These are phyloP conservation scores for Sporothrix variecibatus DNA, from an alignment of 2,329 filamentous ascomycete genomes.

Conservation along the genomic window DNA sequence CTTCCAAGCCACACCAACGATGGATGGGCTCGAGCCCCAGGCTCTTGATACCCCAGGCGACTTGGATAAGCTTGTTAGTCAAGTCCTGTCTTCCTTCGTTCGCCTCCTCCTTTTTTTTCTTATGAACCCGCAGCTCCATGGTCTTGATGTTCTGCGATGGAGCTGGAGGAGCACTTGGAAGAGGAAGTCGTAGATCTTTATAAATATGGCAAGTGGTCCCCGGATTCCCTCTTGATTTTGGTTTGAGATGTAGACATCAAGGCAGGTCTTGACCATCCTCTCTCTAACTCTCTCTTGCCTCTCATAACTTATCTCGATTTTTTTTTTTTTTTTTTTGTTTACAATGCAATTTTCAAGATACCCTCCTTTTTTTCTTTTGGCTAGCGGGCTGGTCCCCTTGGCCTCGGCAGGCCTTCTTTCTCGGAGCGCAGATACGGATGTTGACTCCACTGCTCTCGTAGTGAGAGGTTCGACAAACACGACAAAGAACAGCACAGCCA, in stretches of 20 bases:
- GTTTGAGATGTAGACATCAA: not conserved
- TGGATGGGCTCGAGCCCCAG: not conserved
- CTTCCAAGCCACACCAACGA: not conserved
- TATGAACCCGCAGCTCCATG: no score
- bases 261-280: not conserved
- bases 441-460: not conserved
- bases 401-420: not conserved
- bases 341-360: not conserved
- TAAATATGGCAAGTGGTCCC: not conserved
- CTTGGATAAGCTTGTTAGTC: no score
- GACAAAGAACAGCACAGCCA: slow-evolving; percentile 21
- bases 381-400: not conserved
- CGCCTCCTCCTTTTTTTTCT: no score
- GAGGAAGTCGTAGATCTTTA: not conserved
- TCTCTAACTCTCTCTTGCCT: not conserved
- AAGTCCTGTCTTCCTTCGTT: no score
- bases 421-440: not conserved
- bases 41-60: not conserved
- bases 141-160: not conserved
- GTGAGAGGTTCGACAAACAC: slow-evolving; percentile 13
- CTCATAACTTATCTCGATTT: not conserved
- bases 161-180: not conserved
- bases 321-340: not conserved
- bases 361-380: not conserved
- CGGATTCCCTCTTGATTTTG: not conserved